These are phyloP conservation scores for Thecamonas trahens DNA, from an alignment of 78 protist species.

Conservation along the genomic window DNA sequence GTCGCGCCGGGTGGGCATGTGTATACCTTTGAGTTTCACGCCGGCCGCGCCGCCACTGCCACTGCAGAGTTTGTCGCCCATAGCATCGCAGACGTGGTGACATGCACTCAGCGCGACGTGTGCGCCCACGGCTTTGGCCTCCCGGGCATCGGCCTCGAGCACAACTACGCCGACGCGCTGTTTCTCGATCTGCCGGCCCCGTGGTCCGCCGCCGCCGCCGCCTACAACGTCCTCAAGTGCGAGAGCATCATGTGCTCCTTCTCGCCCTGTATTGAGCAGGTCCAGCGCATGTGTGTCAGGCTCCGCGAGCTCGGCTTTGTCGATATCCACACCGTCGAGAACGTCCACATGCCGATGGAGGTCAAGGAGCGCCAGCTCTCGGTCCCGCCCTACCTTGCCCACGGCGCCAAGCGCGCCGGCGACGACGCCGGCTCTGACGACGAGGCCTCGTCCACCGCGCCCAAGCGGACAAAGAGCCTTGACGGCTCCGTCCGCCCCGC, in stretches of 20 bases:
- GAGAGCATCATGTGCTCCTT: conserved; percentile 37
- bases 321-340: too few relatives aligned
- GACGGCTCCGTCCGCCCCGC: too few relatives aligned
- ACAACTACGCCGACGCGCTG: conserved; percentile 22
- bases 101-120: conserved; percentile 4
- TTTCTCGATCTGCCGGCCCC: conserved; percentile 73
- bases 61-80: conserved; percentile 5
- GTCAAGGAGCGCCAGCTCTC: too few relatives aligned
- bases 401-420: too few relatives aligned
- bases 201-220: conserved; percentile 25
- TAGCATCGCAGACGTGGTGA: neutral
- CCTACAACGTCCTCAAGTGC: conserved; percentile 3
- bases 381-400: too few relatives aligned
- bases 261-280: conserved; percentile 80
- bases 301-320: conserved; percentile 15
- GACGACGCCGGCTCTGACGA: too few relatives aligned
- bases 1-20: conserved; percentile 54
- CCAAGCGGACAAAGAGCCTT: too few relatives aligned
- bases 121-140: conserved; percentile 7
- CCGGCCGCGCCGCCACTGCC: conserved; percentile 37
- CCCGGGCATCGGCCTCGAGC: too few relatives aligned
- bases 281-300: conserved; percentile 10
- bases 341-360: too few relatives aligned
- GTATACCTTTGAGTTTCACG: conserved; percentile 71
- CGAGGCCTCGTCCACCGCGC: too few relatives aligned